These are phyloP conservation scores for Casuarina glauca DNA, from an alignment of 306 rosid species.

Conservation along the genomic window DNA sequence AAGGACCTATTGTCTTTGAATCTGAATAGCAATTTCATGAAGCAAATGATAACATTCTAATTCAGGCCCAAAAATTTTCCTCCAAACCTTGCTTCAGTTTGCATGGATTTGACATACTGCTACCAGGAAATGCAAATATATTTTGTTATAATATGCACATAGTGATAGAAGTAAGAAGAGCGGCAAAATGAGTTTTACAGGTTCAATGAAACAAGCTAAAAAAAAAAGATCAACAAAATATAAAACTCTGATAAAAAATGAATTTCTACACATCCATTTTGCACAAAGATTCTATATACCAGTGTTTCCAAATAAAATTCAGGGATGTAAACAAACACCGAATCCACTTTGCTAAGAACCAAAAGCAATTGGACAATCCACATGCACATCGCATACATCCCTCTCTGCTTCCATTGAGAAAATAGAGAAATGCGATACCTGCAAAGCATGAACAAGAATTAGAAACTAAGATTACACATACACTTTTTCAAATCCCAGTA, in stretches of 20 bases:
- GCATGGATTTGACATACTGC: neutral
- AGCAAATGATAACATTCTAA: neutral
- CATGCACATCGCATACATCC: constrained; percentile 96
- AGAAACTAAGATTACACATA: constrained; percentile 1
- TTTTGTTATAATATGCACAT: neutral
- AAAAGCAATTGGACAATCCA: constrained; percentile 95
- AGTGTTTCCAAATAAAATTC: constrained; percentile 87
- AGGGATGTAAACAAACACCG: constrained; percentile 72
- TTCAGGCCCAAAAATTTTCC: constrained; percentile 1
- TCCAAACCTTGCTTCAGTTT: neutral
- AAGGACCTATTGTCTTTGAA: neutral
- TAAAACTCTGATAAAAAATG: neutral
- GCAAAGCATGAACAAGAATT: constrained; percentile 25
- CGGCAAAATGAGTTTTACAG: neutral
- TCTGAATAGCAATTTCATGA: neutral
- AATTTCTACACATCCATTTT: neutral
- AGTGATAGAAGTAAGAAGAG: constrained; percentile 9
- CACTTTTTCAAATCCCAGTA: neutral
- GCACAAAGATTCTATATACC: constrained; percentile 48
- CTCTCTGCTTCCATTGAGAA: constrained; percentile 94
- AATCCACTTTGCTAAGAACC: constrained; percentile 85
- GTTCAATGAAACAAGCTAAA: constrained; percentile 17
- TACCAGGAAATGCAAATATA: neutral
- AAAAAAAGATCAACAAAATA: neutral
- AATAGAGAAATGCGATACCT: constrained; percentile 83